phyloP scores from a whole-genome alignment of 306 rosid genomes.

The Castanospermum australe region DNA sequence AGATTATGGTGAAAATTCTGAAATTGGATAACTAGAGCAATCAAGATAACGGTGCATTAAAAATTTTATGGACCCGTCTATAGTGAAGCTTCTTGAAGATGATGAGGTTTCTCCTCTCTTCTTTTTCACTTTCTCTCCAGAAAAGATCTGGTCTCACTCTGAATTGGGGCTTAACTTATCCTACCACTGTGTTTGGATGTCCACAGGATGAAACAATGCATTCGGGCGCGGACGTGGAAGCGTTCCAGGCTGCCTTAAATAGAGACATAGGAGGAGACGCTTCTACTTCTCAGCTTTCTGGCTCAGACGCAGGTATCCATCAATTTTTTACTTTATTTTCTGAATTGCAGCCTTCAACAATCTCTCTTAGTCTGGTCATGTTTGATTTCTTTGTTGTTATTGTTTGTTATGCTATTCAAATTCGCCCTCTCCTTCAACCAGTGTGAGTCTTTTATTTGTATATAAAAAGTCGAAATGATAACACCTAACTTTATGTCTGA shows the following conservation, averaged over 20 bases:
- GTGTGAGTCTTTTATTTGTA: neutral
- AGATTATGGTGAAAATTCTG: neutral
- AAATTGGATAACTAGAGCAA: neutral
- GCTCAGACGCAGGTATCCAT: constrained; percentile 50
- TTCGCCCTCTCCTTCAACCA: neutral
- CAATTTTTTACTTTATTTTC: neutral
- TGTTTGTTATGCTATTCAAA: neutral
- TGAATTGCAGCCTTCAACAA: neutral
- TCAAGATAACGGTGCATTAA: neutral
- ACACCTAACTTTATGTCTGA: neutral
- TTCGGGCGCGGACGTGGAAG: constrained; percentile 86
- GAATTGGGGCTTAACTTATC: constrained; percentile 1
- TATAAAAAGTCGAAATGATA: neutral
- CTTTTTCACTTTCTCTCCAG: neutral
- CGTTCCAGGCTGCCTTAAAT: constrained; percentile 82
- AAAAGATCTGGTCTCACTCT: neutral
- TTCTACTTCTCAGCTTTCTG: constrained; percentile 54
- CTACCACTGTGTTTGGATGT: constrained; percentile 4
- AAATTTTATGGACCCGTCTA: constrained; percentile 74
- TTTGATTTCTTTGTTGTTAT: neutral
- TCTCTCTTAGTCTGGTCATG: neutral
- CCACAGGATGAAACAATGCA: constrained; percentile 84
- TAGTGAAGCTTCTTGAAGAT: constrained; percentile 89
- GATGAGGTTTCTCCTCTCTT: constrained; percentile 58
- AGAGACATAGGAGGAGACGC: constrained; percentile 79